These are phyloP conservation scores for Acrodontium crateriforme DNA, from an alignment of 2,329 filamentous ascomycete genomes.

Conservation along the genomic window DNA sequence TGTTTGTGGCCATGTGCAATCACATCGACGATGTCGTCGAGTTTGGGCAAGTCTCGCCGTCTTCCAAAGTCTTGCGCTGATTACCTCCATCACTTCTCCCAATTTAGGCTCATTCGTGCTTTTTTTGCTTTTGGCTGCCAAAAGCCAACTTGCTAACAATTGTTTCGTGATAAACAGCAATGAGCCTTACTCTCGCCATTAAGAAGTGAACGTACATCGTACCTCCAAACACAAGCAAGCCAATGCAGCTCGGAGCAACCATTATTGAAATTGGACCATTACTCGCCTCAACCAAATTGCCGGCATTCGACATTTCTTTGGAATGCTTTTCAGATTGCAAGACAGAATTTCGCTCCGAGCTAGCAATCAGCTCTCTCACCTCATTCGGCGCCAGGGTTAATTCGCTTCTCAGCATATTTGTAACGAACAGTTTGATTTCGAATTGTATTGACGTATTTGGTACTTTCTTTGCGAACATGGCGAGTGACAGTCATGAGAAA, in stretches of 20 bases:
- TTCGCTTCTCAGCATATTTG: slow-evolving; percentile 7
- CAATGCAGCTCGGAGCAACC: slow-evolving; percentile 16
- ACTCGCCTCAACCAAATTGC: slow-evolving; percentile 13
- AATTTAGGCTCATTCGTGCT: background rate
- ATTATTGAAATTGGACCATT: slow-evolving; percentile 3
- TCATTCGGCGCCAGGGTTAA: slow-evolving; percentile 11
- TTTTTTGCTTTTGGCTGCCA: slow-evolving; percentile 2
- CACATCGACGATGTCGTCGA: slow-evolving; percentile 94
- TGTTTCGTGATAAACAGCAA: slow-evolving; percentile 7
- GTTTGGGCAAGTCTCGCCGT: slow-evolving; percentile 49
- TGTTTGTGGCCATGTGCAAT: slow-evolving; percentile 97
- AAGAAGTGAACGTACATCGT: slow-evolving; percentile 10
- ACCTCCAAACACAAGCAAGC: slow-evolving; percentile 3
- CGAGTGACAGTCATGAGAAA: slow-evolving; percentile 6
- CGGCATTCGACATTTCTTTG: slow-evolving; percentile 2
- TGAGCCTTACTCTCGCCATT: slow-evolving; percentile 13
- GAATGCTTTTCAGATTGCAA: slow-evolving; percentile 8
- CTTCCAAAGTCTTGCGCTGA: slow-evolving; percentile 6
- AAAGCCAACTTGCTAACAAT: slow-evolving; percentile 6
- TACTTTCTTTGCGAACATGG: slow-evolving; percentile 4
- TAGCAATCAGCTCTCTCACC: slow-evolving; percentile 11
- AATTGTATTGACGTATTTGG: slow-evolving; percentile 6
- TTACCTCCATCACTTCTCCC: slow-evolving; percentile 4
- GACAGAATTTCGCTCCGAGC: slow-evolving; percentile 9
- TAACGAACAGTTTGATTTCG: too few relatives aligned